A percentile compares a stretch with the other conserved stretches of the same genome.
phyloP scores from a whole-genome alignment of 768 basidiomycete species.

The Melanogaster broomeanus region DNA sequence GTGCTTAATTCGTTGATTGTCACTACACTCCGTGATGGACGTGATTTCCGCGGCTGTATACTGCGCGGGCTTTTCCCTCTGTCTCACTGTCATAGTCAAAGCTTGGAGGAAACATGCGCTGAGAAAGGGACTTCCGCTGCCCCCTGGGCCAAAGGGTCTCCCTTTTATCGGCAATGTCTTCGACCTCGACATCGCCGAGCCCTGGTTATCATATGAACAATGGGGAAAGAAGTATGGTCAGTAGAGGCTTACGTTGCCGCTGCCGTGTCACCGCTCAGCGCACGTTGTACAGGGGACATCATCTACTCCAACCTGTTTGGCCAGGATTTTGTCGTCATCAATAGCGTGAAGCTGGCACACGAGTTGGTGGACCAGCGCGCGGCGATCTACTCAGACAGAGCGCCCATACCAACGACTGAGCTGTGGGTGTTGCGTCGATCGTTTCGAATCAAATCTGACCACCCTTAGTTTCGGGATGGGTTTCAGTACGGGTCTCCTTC shows the following conservation, averaged over 20 bases:
- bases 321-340: slow-evolving; percentile 30
- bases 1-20: too few species aligned
- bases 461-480: slow-evolving; percentile 28
- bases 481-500: slow-evolving; percentile 29
- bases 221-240: slow-evolving; percentile 36
- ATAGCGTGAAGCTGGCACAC: slow-evolving; percentile 18
- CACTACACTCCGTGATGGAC: too few species aligned
- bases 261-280: not conserved
- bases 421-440: slow-evolving; percentile 9
- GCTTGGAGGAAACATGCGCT: slow-evolving; percentile 14
- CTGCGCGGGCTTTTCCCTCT: slow-evolving; percentile 4
- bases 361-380: slow-evolving; percentile 29
- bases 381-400: slow-evolving; percentile 28
- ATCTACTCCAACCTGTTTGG: slow-evolving; percentile 29
- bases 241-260: not conserved
- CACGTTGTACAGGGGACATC: slow-evolving; percentile 16
- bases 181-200: slow-evolving; percentile 18
- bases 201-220: slow-evolving; percentile 35
- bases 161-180: slow-evolving; percentile 29
- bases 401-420: slow-evolving; percentile 19
- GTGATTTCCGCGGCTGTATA: not conserved
- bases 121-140: slow-evolving; percentile 34
- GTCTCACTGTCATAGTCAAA: not conserved
- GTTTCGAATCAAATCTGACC: not conserved
- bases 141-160: slow-evolving; percentile 54